These are phyloP conservation scores for Penicillium sp. DNA, from an alignment of 2,329 filamentous ascomycete species.

Conservation along the genomic window DNA sequence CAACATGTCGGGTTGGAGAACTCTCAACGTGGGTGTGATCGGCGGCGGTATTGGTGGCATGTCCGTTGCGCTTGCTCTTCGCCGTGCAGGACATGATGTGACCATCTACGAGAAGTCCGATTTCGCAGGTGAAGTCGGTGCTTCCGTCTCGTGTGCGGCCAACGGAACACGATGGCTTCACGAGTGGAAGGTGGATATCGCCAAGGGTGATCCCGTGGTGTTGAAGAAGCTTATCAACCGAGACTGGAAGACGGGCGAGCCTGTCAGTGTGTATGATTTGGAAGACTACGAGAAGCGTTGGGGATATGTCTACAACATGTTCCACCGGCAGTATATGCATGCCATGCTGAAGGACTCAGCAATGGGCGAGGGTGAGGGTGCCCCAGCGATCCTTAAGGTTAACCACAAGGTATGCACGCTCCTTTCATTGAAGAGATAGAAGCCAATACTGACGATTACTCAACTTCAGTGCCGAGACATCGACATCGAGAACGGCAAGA, in stretches of 20 bases:
- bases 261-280: constrained; percentile 64
- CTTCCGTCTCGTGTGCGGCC: constrained; percentile 67
- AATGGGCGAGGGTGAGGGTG: constrained; percentile 54
- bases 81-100: constrained; percentile 56
- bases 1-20: constrained; percentile 43
- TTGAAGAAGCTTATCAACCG: constrained; percentile 68
- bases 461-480: constrained; percentile 49
- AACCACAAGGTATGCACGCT: constrained; percentile 52
- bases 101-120: constrained; percentile 69
- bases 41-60: constrained; percentile 59
- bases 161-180: constrained; percentile 71
- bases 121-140: constrained; percentile 68
- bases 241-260: constrained; percentile 70
- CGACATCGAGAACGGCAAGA: constrained; percentile 52
- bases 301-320: constrained; percentile 70
- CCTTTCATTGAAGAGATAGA: no score
- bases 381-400: constrained; percentile 56
- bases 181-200: constrained; percentile 67
- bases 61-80: constrained; percentile 53
- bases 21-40: constrained; percentile 50
- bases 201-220: constrained; percentile 66
- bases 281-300: constrained; percentile 66
- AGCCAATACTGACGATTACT: neutral
- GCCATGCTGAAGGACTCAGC: constrained; percentile 65
- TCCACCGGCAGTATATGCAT: constrained; percentile 70